Evolutionary conservation across 352 stramenopile genomes (phyloP).

Genomic region (Phytophthora crassamura): DNA sequence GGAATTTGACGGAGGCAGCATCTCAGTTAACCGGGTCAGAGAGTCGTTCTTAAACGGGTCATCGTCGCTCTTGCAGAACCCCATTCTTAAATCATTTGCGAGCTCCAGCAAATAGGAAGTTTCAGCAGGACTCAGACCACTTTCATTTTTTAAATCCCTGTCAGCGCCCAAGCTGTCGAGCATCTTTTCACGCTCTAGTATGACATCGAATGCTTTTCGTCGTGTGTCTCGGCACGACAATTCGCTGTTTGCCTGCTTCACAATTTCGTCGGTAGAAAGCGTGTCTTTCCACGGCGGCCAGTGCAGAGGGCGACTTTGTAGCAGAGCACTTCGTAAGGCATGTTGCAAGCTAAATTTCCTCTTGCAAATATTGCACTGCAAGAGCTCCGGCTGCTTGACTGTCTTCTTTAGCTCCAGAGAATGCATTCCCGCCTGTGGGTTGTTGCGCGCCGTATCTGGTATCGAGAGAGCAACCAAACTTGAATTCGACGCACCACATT

Average conservation of each 20-base stretch:
- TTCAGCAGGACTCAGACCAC: neutral
- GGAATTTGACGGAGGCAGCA: conserved; percentile 12
- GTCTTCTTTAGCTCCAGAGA: no score
- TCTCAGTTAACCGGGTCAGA: neutral
- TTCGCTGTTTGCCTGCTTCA: neutral
- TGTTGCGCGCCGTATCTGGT: neutral
- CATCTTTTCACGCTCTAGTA: neutral
- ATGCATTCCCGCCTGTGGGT: no score
- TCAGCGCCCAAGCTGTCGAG: neutral
- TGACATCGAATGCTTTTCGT: neutral
- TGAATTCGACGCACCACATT: neutral
- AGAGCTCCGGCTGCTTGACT: no score
- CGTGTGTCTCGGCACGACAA: neutral
- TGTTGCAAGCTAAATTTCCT: no score
- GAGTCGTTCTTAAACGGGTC: conserved; percentile 37
- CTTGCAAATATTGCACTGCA: no score
- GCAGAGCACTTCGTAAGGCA: no score
- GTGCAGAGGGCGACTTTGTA: no score
- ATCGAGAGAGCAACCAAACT: neutral
- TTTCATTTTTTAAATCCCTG: no score
- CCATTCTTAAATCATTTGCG: neutral
- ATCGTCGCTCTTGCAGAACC: conserved; percentile 15
- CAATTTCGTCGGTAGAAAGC: neutral
- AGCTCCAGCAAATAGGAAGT: neutral
- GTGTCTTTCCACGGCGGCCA: neutral